Evolutionary conservation across 495 filamentous ascomycete species (phyloP).

Genomic region (Talaromyces proteolyticus): DNA sequence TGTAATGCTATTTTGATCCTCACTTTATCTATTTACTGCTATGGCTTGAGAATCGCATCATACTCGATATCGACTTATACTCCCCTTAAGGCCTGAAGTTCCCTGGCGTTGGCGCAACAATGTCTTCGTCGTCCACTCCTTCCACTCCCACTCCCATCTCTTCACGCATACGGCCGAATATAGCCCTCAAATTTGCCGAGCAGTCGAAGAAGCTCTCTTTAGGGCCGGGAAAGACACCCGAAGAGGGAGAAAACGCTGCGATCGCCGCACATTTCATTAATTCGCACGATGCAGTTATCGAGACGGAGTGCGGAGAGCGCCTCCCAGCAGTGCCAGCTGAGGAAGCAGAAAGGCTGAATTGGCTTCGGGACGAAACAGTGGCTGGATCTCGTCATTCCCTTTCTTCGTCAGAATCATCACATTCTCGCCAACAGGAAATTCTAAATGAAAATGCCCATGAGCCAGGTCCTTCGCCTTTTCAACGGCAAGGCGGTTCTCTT

Average conservation of each 20-base stretch:
- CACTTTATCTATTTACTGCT: too few species aligned
- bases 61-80: too few species aligned
- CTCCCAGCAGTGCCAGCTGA: slow-evolving; percentile 58
- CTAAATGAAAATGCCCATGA: background rate
- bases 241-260: slow-evolving; percentile 36
- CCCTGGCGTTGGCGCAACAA: background rate
- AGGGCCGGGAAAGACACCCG: slow-evolving; percentile 14
- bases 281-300: slow-evolving; percentile 62
- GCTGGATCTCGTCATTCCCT: background rate
- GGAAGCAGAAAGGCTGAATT: slow-evolving; percentile 64
- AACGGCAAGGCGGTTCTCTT: slow-evolving; percentile 18
- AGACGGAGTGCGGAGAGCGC: slow-evolving; percentile 56
- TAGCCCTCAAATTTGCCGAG: slow-evolving; percentile 33
- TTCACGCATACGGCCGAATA: slow-evolving; percentile 10
- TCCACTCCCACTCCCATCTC: too few species aligned
- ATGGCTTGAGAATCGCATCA: too few species aligned
- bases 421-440: slow-evolving; percentile 2
- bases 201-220: slow-evolving; percentile 59
- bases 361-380: slow-evolving; percentile 47
- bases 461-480: background rate
- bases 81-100: too few species aligned
- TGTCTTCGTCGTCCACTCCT: background rate
- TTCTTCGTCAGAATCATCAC: slow-evolving; percentile 3
- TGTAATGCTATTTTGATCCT: too few species aligned
- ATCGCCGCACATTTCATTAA: slow-evolving; percentile 64